Conservation (phyloP, 2,329 filamentous ascomycete genomes). For the Phialophora expanda region DNA sequence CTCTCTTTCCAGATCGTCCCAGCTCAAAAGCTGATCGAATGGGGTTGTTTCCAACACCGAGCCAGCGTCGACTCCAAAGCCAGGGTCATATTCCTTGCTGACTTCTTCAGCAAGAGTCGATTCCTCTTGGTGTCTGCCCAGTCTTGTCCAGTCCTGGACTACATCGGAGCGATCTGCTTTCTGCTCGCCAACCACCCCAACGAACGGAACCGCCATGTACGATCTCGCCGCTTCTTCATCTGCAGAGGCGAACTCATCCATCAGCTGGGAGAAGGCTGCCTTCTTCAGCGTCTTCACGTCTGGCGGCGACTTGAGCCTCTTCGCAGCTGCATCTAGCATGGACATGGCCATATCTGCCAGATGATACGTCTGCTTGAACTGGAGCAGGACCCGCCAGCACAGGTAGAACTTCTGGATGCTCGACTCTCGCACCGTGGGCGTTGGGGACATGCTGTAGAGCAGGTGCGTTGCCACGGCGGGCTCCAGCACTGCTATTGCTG, state of each 20-base stretch:
- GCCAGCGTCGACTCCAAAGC: background rate
- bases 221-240: background rate
- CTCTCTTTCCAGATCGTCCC: conserved; percentile 14
- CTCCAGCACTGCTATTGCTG: conserved; percentile 28
- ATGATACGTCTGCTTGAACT: conserved; percentile 24
- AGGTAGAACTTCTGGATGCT: conserved; percentile 32
- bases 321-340: conserved; percentile 28
- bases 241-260: conserved; percentile 1
- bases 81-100: background rate
- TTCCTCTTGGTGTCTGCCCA: background rate
- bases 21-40: conserved; percentile 19
- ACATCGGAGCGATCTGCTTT: conserved; percentile 7
- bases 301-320: conserved; percentile 20
- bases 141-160: background rate
- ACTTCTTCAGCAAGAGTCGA: background rate
- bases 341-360: conserved; percentile 27
- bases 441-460: conserved; percentile 29
- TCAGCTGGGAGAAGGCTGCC: conserved; percentile 1
- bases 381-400: conserved; percentile 32
- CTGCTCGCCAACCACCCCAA: conserved; percentile 20
- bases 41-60: background rate
- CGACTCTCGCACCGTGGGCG: conserved; percentile 16
- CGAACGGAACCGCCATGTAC: conserved; percentile 12
- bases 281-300: conserved; percentile 6
- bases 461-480: conserved; percentile 29